phyloP scores from a whole-genome alignment of 2,329 filamentous ascomycete species.

The Trichoderma sp. region DNA sequence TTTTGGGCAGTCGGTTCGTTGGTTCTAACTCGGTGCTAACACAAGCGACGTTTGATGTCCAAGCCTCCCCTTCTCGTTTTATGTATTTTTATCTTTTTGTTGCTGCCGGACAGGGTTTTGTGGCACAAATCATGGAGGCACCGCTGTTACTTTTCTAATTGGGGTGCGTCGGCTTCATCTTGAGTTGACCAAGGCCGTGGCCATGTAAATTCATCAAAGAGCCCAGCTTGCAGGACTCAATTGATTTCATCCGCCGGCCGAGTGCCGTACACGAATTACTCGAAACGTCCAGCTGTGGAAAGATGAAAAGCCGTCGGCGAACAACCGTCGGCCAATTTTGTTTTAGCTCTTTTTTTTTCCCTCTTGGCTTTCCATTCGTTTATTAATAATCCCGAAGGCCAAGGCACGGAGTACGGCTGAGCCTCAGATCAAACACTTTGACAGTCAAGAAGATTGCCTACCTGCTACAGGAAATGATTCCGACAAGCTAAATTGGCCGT shows the following conservation, averaged over 20 bases:
- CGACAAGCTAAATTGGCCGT: neutral
- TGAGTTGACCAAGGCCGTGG: neutral
- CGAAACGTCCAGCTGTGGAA: neutral
- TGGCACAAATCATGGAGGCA: neutral
- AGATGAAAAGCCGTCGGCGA: constrained; percentile 3
- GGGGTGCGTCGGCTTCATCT: neutral
- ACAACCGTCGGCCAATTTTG: neutral
- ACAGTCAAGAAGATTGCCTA: neutral
- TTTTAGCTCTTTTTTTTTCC: neutral
- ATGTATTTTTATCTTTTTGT: neutral
- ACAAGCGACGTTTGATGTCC: constrained; percentile 10
- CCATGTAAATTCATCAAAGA: neutral
- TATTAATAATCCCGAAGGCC: neutral
- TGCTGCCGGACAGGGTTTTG: neutral
- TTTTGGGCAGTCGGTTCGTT: neutral
- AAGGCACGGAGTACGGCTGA: neutral
- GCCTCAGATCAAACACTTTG: neutral
- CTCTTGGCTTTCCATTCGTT: neutral
- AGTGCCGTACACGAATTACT: neutral
- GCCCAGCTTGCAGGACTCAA: neutral
- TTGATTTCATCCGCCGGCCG: neutral
- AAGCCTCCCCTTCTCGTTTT: neutral
- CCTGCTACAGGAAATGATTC: neutral
- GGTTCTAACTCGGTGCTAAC: neutral
- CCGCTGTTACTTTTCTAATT: neutral